Evolutionary conservation across 2,329 filamentous ascomycete genomes (phyloP), one percentile per base, ranked within the genome.

Genomic region (Talaromyces rugulosus): DNA sequence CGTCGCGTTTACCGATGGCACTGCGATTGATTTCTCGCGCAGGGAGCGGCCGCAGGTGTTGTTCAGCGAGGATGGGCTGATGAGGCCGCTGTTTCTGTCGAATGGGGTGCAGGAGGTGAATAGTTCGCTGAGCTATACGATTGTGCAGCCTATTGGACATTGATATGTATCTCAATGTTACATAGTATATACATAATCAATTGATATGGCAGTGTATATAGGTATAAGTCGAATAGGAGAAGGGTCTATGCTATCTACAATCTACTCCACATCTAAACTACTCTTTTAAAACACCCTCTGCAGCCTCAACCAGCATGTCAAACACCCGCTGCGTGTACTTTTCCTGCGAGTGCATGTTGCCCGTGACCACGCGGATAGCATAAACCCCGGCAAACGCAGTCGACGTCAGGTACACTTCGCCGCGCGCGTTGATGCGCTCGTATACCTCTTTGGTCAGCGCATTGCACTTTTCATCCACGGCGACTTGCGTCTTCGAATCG

Each of bases 361-460:
- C 88, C 61, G 90, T 92, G 27, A 94, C 89, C 42, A 97, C 86
- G 0, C 94, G 83, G 64, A 98, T 96, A 1, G 89, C 88, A 74
- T 91, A 91, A 23, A 87, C 81, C 0, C 87, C 89, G 8, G 85
- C 86, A 12, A 96, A 82, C 4, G 92, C 84, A 1, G 88, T 89
- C 50, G 87, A 89, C 0, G 92, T 97, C 28, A 97, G 78, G 75
- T 91, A 97, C 61, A 96, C 89, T 74, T 91, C 86, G 1, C 91
- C 91, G 7, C 84, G 80, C 3, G 81, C 80, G 69, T 96, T 94
- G 31, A 96, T 83, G 28, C 80, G 75, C 69, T 95, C 89, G 69
- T 91, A 94, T 12, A 96, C 85, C 60, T 83, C 82, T 75, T 89
- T 89, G 0, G 92, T 96, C 11, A 90, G 71, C 23, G 76, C 78